Evolutionary conservation across 148 eudicot species (phyloP).

Genomic region (Gaultheria prostrata): DNA sequence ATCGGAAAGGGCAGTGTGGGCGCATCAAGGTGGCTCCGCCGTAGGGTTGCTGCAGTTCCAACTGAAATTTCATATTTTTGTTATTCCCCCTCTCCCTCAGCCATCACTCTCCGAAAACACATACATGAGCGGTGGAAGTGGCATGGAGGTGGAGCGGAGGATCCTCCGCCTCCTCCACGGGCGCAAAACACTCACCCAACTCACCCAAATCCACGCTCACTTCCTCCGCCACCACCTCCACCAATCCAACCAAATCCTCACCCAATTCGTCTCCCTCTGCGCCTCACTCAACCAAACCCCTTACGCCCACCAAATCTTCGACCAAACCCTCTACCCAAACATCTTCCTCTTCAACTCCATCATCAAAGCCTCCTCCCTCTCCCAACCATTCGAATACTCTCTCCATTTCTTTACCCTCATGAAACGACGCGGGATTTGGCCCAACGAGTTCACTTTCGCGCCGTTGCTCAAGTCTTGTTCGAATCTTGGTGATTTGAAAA

Average conservation of each 20-base stretch:
- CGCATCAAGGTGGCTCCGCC: too few relatives aligned
- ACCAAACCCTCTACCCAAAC: conserved; percentile 48
- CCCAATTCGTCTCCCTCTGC: conserved; percentile 71
- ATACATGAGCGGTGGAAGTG: conserved; percentile 16
- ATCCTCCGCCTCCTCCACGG: conserved; percentile 72
- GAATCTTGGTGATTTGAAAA: conserved; percentile 32
- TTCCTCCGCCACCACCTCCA: conserved; percentile 64
- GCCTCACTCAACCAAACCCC: conserved; percentile 25
- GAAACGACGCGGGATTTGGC: conserved; percentile 53
- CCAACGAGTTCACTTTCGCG: conserved; percentile 65
- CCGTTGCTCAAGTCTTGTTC: conserved; percentile 72
- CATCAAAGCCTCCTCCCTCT: conserved; percentile 59
- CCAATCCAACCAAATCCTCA: conserved; percentile 61
- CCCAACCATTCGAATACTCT: conserved; percentile 38
- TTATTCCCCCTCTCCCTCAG: too few relatives aligned
- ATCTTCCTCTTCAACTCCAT: conserved; percentile 64
- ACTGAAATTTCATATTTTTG: too few relatives aligned
- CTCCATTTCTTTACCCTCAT: conserved; percentile 42
- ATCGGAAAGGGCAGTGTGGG: too few relatives aligned
- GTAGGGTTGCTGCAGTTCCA: too few relatives aligned
- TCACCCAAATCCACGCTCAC: conserved; percentile 65
- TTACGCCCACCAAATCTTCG: conserved; percentile 51
- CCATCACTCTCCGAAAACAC: too few relatives aligned
- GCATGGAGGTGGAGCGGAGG: conserved; percentile 46
- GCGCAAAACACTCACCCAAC: conserved; percentile 45